Base-by-base conservation (phyloP, 2,329 filamentous ascomycete species). In the Fusarium fracticaudum region DNA sequence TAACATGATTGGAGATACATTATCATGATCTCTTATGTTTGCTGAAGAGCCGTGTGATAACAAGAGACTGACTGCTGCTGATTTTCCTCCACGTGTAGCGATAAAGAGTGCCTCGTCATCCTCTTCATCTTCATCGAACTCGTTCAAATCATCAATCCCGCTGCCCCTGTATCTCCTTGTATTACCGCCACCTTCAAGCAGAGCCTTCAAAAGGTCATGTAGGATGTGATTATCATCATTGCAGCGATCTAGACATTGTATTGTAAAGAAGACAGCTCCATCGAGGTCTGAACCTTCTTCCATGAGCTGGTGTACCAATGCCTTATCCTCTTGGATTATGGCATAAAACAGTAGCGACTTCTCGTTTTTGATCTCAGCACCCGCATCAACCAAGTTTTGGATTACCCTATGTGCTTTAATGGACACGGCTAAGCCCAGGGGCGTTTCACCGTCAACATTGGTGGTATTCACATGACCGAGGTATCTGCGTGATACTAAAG, bases 401-500 rank as follows among this genome's bases (percentile, higher is more conserved):
- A 29, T 29, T 29, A 29, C 26, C 26, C 26, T 29, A 6, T 29
- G 6, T 29, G 26, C 26, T 29, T 29, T 29, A 6, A 22, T 3
- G 5, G 48, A 62, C 0, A 62, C 5, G 8, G 60, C 60, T 22
- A 57, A 2, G 6, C 31, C 1, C 1, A 64, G 5, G 8, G 55
- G 57, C 1, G 62, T 51, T n/a, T 62, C 62, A 0, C 17, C 31
- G 2, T 61, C 38, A 13, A 4, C 0, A 8, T 64, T 62, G 3
- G 1, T 9, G 1, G 2, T 5, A 13, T 62, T 22, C 1, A 48
- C 3, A 15, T 48, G 26, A 2, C 6, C 2, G 2, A 48, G 45
- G 9, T 48, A 22, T 48, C 1, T 29, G 8, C 9, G 3, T 11
- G 13, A 4, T 3, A 8, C 4, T 1, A 0, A 1, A 5, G 9